Evolutionary conservation across 768 basidiomycete species (phyloP).

Genomic region (Agrocybe praecox): DNA sequence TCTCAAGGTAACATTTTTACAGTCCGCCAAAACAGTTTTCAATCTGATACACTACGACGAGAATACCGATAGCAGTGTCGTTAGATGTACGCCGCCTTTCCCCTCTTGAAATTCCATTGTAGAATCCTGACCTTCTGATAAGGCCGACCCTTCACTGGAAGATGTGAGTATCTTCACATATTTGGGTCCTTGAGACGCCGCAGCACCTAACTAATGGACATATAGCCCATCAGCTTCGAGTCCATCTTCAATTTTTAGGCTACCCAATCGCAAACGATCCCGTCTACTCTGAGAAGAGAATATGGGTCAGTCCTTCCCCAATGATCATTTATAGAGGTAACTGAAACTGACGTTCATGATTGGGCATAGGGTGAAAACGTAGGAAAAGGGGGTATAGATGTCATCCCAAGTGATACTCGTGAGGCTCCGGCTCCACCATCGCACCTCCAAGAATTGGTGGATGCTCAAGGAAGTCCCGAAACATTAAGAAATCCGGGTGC

Average conservation of each 20-base stretch:
- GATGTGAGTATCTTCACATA: conserved; percentile 65
- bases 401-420: conserved; percentile 66
- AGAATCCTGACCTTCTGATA: conserved; percentile 8
- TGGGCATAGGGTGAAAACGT: conserved; percentile 61
- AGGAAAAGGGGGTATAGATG: conserved; percentile 83
- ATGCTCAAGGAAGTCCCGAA: conserved; percentile 49
- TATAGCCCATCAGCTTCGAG: conserved; percentile 93
- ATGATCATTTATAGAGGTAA: neutral
- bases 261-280: conserved; percentile 95
- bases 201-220: conserved; percentile 4
- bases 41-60: conserved; percentile 79
- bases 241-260: conserved; percentile 95
- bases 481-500: conserved; percentile 29
- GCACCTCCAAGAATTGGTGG: conserved; percentile 42
- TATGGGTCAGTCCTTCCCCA: conserved; percentile 59
- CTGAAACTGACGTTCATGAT: conserved; percentile 4
- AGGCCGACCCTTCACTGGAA: conserved; percentile 90
- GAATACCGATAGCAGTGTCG: conserved; percentile 80
- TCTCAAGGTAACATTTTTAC: conserved; percentile 6
- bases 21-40: conserved; percentile 92
- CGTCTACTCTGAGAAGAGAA: conserved; percentile 79
- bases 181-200: neutral
- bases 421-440: conserved; percentile 60
- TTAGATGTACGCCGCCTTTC: conserved; percentile 62
- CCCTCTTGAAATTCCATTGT: neutral